Conservation (phyloP, 257 asterid genomes). For the Rhazya stricta region DNA sequence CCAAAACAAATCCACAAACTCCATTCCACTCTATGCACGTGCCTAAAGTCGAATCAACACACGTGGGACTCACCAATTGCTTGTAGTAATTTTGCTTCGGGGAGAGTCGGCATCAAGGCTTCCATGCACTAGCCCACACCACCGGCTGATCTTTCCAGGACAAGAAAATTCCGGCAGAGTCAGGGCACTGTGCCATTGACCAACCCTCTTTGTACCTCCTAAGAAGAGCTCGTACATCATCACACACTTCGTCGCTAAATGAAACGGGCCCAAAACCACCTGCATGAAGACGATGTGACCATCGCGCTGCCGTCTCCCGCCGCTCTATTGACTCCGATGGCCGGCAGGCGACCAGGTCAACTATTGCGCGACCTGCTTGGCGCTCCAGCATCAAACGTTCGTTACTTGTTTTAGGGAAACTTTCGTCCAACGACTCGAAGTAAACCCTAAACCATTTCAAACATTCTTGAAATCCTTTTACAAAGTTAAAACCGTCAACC, state of each 20-base stretch:
- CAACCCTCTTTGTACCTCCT: slow-evolving; percentile 95
- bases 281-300: slow-evolving; percentile 70
- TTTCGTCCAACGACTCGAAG: slow-evolving; percentile 78
- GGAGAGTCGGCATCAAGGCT: slow-evolving; percentile 42
- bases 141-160: slow-evolving; percentile 94
- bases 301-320: slow-evolving; percentile 72
- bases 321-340: slow-evolving; percentile 66
- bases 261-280: slow-evolving; percentile 48
- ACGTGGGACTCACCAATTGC: slow-evolving; percentile 31
- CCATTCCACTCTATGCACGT: slow-evolving; percentile 32
- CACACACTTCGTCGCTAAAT: slow-evolving; percentile 84
- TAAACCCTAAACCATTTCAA: slow-evolving; percentile 92
- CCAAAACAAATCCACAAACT: slow-evolving; percentile 27
- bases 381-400: slow-evolving; percentile 91
- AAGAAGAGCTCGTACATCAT: slow-evolving; percentile 79
- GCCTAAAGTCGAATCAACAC: slow-evolving; percentile 23
- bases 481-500: slow-evolving; percentile 50
- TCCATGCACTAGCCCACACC: slow-evolving; percentile 99
- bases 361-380: slow-evolving; percentile 75
- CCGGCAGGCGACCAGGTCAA: slow-evolving; percentile 78
- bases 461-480: slow-evolving; percentile 67
- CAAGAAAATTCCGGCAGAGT: slow-evolving; percentile 89
- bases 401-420: slow-evolving; percentile 62
- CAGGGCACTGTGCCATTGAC: slow-evolving; percentile 65
- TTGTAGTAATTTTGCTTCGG: not conserved